Percentiles rank a stretch among this genome's conserved stretches.
phyloP scores from a whole-genome alignment of 2,329 filamentous ascomycete species.

The Aspergillus fischeri region DNA sequence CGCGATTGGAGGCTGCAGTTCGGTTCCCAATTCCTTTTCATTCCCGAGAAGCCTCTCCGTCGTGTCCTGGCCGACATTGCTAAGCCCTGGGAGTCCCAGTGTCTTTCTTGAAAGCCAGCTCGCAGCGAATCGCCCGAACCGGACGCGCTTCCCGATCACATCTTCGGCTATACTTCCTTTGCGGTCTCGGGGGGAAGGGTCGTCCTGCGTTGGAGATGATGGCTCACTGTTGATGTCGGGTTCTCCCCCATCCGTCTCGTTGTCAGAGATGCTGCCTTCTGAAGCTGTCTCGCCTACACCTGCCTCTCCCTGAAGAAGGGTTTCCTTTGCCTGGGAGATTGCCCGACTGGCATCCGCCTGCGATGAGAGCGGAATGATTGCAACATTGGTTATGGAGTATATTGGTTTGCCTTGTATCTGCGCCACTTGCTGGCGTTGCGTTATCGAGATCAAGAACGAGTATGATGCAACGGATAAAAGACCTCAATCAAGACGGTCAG shows the following conservation, averaged over 20 bases:
- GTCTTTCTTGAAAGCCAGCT: slow-evolving; percentile 87
- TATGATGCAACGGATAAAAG: slow-evolving; percentile 76
- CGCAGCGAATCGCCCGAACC: slow-evolving; percentile 83
- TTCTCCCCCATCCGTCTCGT: slow-evolving; percentile 25
- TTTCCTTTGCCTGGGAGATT: slow-evolving; percentile 59
- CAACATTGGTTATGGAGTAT: slow-evolving; percentile 83
- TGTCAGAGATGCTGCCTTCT: slow-evolving; percentile 24
- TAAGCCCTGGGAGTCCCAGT: slow-evolving; percentile 68
- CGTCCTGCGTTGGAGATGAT: slow-evolving; percentile 24
- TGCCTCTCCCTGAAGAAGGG: slow-evolving; percentile 38
- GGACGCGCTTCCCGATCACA: slow-evolving; percentile 76
- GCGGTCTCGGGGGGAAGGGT: slow-evolving; percentile 25
- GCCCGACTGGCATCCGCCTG: slow-evolving; percentile 69
- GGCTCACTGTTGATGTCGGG: slow-evolving; percentile 24
- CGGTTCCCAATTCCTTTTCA: slow-evolving; percentile 2
- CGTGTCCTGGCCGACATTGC: slow-evolving; percentile 58
- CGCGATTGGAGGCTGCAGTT: neutral
- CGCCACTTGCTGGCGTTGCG: slow-evolving; percentile 80
- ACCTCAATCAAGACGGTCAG: slow-evolving; percentile 49
- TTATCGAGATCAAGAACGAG: slow-evolving; percentile 83
- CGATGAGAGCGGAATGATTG: slow-evolving; percentile 81
- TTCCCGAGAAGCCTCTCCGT: slow-evolving; percentile 19
- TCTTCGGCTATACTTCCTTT: slow-evolving; percentile 71
- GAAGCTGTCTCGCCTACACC: slow-evolving; percentile 26
- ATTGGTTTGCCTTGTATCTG: slow-evolving; percentile 76